phyloP scores from a whole-genome alignment of 805 yeast species.

The Torulaspora indica region DNA sequence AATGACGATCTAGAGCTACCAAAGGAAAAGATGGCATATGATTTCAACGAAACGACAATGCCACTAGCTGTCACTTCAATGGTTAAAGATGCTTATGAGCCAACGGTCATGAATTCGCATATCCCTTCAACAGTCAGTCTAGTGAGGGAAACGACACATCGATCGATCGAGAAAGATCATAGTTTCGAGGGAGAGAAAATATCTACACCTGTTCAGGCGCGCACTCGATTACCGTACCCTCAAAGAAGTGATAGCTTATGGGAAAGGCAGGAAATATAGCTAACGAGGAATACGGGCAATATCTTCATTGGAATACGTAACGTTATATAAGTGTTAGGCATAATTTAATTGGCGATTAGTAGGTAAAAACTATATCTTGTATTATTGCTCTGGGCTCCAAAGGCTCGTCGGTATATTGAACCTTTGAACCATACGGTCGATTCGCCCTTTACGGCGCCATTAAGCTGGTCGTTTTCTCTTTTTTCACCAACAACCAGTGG shows the following conservation, averaged over 20 bases:
- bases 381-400: too few relatives aligned
- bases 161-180: constrained; percentile 3
- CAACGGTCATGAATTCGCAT: neutral
- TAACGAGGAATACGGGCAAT: constrained; percentile 20
- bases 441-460: too few relatives aligned
- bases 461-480: too few relatives aligned
- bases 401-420: too few relatives aligned
- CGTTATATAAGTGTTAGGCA: neutral
- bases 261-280: constrained; percentile 19
- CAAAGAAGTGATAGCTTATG: constrained; percentile 16
- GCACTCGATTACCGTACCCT: constrained; percentile 8
- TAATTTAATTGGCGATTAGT: neutral
- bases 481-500: neutral
- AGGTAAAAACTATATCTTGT: too few relatives aligned
- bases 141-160: constrained; percentile 5
- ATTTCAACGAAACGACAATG: constrained; percentile 6
- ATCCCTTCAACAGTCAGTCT: neutral
- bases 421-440: too few relatives aligned
- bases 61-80: constrained; percentile 9
- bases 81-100: constrained; percentile 2
- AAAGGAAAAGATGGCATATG: constrained; percentile 5
- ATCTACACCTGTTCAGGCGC: constrained; percentile 11
- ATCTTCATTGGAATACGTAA: constrained; percentile 2
- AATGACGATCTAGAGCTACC: constrained; percentile 1
- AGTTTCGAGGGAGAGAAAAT: constrained; percentile 6